These are phyloP conservation scores for Tulasnella sp. DNA, from an alignment of 768 basidiomycete genomes.

Conservation along the genomic window DNA sequence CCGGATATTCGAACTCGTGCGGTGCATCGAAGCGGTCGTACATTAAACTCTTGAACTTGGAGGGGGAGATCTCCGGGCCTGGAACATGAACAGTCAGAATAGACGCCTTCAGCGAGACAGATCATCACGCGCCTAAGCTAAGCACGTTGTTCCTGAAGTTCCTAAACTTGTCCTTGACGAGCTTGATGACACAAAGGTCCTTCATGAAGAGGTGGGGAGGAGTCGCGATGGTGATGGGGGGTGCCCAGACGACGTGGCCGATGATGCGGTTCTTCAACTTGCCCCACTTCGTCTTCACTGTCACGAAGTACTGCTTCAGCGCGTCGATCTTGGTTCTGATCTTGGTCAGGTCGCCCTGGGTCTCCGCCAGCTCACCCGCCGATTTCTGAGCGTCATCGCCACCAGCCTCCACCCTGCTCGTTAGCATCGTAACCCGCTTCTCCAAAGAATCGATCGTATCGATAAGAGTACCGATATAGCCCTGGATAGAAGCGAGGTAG, in stretches of 20 bases:
- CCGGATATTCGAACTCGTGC: conserved; percentile 23
- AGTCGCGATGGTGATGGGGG: conserved; percentile 25
- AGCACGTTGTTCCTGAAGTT: conserved; percentile 23
- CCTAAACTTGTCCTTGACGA: conserved; percentile 20
- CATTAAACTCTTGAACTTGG: not conserved
- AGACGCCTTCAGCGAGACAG: not conserved
- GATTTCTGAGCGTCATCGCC: conserved; percentile 13
- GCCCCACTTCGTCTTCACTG: conserved; percentile 27
- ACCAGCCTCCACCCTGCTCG: conserved; percentile 18
- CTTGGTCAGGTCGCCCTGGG: conserved; percentile 19
- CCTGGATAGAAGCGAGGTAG: conserved; percentile 26
- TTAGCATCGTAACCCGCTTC: conserved; percentile 19
- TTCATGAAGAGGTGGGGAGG: conserved; percentile 27
- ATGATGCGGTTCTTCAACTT: conserved; percentile 27
- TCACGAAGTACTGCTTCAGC: conserved; percentile 27
- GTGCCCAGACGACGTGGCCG: conserved; percentile 31
- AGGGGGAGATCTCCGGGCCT: not conserved
- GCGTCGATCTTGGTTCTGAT: conserved; percentile 21
- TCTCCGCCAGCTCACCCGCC: conserved; percentile 19
- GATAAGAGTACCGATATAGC: conserved; percentile 22
- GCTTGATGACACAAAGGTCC: conserved; percentile 21
- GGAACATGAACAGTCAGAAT: not conserved
- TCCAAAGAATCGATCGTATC: conserved; percentile 20
- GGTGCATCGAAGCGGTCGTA: conserved; percentile 8
- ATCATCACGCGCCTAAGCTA: conserved; percentile 13